A percentile compares a stretch with the other conserved stretches of the same genome.
phyloP scores from a whole-genome alignment of 1,139 yeast genomes.

The Candida smagusa region DNA sequence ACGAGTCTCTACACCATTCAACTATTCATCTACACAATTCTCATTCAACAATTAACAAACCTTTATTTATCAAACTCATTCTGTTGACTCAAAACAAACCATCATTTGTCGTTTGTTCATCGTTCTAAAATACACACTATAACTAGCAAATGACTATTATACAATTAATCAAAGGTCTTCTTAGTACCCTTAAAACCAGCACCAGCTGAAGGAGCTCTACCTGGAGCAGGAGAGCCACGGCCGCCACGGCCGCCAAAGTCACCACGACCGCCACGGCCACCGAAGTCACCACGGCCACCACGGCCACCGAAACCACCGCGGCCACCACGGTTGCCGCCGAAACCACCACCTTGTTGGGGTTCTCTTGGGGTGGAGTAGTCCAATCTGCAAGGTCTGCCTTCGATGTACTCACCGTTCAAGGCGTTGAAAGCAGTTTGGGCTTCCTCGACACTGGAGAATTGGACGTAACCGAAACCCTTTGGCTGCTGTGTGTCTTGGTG shows the following conservation, averaged over 20 bases:
- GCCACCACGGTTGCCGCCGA: constrained; percentile 25
- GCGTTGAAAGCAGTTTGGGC: constrained; percentile 88
- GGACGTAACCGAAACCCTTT: constrained; percentile 98
- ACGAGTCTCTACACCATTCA: too few species aligned
- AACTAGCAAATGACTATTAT: constrained; percentile 1
- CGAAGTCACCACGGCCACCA: constrained; percentile 16
- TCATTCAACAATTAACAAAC: too few species aligned
- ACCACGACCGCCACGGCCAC: constrained; percentile 32
- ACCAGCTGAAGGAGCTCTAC: constrained; percentile 57
- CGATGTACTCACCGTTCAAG: constrained; percentile 83
- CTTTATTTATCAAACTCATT: too few species aligned
- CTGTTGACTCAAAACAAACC: too few species aligned
- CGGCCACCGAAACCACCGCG: constrained; percentile 28
- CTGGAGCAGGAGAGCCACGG: constrained; percentile 49
- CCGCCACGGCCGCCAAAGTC: constrained; percentile 34
- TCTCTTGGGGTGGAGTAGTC: constrained; percentile 94
- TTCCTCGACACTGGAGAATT: constrained; percentile 80
- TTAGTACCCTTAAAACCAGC: constrained; percentile 71
- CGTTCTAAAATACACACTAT: background rate
- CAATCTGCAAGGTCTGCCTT: constrained; percentile 91
- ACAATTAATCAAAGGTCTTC: constrained; percentile 67
- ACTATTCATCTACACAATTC: too few species aligned
- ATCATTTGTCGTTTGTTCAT: too few species aligned
- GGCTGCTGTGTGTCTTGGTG: constrained; percentile 99
- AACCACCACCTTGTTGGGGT: constrained; percentile 16